Conservation (phyloP, 73 alveolate species). For the Paramecium sonneborni region DNA sequence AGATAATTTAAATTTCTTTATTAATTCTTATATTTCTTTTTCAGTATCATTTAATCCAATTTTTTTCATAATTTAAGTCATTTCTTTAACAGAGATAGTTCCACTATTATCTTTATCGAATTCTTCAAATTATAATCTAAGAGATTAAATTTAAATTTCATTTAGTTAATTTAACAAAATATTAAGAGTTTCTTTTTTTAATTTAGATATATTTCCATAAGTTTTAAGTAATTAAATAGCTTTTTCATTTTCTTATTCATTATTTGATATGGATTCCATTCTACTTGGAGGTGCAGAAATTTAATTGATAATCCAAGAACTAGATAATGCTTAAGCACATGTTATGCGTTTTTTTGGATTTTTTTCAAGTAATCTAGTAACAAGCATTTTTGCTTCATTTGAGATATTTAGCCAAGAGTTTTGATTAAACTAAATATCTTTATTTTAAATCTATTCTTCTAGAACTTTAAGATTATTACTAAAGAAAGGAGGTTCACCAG, state of each 20-base stretch:
- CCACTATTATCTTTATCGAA: constrained; percentile 59
- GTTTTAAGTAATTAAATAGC: not conserved
- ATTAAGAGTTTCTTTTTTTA: constrained; percentile 25
- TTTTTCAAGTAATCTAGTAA: constrained; percentile 48
- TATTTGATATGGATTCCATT: not conserved
- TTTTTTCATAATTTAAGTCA: constrained; percentile 15
- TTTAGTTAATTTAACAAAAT: constrained; percentile 5
- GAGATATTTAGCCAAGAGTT: constrained; percentile 41
- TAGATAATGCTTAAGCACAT: constrained; percentile 89
- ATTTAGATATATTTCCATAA: constrained; percentile 3
- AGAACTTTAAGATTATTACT: not conserved
- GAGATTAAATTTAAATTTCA: constrained; percentile 66
- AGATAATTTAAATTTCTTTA: not conserved
- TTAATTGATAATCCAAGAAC: constrained; percentile 75
- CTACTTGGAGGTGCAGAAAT: not conserved
- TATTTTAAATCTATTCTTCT: constrained; percentile 23
- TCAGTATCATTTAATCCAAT: constrained; percentile 20
- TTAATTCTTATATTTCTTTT: constrained; percentile 19
- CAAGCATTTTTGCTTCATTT: constrained; percentile 35
- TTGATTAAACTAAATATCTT: not conserved
- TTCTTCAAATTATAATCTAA: constrained; percentile 31
- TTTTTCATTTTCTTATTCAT: constrained; percentile 30
- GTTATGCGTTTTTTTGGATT: constrained; percentile 88
- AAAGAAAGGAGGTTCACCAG: constrained; percentile 94
- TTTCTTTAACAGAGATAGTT: constrained; percentile 19